phyloP scores from a whole-genome alignment of 2,329 filamentous ascomycete genomes.

The Huntiella decipiens region DNA sequence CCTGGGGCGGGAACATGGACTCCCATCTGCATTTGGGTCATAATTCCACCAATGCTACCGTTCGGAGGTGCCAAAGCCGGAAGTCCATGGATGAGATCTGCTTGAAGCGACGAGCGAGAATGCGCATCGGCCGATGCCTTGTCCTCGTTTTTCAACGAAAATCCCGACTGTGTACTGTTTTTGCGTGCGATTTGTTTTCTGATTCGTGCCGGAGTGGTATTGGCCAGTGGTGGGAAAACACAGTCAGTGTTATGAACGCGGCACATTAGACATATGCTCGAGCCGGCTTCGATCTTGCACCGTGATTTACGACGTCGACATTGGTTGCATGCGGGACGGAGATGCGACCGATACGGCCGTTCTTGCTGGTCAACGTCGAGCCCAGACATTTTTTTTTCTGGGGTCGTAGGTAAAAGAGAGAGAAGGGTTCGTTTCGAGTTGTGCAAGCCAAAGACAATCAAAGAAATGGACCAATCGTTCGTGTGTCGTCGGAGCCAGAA shows the following conservation, averaged over 20 bases:
- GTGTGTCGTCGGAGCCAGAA: too few relatives aligned
- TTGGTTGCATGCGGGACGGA: conserved; percentile 38
- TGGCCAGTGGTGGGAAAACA: conserved; percentile 25
- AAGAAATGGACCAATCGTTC: too few relatives aligned
- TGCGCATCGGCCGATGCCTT: not conserved
- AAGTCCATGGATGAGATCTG: too few relatives aligned
- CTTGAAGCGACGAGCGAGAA: too few relatives aligned
- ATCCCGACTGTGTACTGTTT: not conserved
- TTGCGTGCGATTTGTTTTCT: conserved; percentile 8
- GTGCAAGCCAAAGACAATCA: too few relatives aligned
- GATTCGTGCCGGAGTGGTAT: conserved; percentile 12
- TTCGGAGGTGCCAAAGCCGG: too few relatives aligned
- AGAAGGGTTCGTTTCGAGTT: too few relatives aligned
- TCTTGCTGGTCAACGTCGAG: conserved; percentile 5
- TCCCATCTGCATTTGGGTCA: not conserved
- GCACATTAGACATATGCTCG: conserved; percentile 36
- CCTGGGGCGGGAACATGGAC: not conserved
- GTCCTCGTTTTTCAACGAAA: not conserved
- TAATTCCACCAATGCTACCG: too few relatives aligned
- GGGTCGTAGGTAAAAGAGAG: too few relatives aligned
- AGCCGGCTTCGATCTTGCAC: conserved; percentile 36
- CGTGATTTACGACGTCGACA: conserved; percentile 42
- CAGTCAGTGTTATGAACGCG: conserved; percentile 38
- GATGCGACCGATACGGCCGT: conserved; percentile 42
- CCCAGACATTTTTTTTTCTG: too few relatives aligned